Evolutionary conservation across 2,329 filamentous ascomycete species (phyloP).

Genomic region (Claviceps spartinae): DNA sequence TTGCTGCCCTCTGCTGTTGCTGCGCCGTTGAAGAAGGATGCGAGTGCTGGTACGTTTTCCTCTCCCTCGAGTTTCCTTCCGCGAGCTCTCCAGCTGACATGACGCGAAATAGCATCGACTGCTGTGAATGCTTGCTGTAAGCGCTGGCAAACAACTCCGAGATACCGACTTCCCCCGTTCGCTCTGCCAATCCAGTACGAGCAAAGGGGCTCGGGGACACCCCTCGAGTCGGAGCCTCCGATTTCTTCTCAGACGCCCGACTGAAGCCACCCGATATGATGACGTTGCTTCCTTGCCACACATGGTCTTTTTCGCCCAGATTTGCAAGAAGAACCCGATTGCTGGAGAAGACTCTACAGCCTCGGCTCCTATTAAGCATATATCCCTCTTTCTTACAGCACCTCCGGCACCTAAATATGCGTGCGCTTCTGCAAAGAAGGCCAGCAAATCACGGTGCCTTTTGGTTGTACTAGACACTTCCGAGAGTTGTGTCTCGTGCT

Average conservation of each 20-base stretch:
- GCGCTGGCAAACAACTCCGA: not conserved
- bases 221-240: not conserved
- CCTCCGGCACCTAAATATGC: not conserved
- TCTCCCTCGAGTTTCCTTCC: not conserved
- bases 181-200: not conserved
- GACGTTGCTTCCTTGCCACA: not conserved
- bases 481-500: not conserved
- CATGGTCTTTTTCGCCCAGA: not conserved
- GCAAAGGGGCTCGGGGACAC: not conserved
- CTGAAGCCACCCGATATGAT: not conserved
- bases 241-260: not conserved
- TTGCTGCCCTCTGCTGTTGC: conserved; percentile 37
- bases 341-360: not conserved
- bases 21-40: conserved; percentile 36
- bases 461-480: not conserved
- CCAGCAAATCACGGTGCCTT: not conserved
- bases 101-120: conserved; percentile 19
- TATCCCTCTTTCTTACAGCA: not conserved
- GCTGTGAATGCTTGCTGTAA: conserved; percentile 28
- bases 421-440: not conserved
- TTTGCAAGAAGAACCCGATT: not conserved
- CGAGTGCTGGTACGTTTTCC: conserved; percentile 31
- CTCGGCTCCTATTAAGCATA: not conserved
- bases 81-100: not conserved
- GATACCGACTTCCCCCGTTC: not conserved